Conservation (phyloP, 73 alveolate genomes). For the Paramecium biaurelia region DNA sequence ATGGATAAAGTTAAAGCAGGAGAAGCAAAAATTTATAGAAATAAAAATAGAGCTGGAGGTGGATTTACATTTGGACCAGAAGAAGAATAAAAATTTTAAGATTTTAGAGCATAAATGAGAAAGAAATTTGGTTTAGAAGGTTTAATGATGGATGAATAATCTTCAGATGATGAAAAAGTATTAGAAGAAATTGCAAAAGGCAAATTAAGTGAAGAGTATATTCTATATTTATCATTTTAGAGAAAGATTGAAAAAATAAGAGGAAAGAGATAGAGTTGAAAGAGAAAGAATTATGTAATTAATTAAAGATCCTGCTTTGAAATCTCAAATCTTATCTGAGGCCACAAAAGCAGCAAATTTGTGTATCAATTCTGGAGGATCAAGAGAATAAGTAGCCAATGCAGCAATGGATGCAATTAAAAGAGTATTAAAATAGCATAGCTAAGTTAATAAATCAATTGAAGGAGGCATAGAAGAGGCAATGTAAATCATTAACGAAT, state of each 20-base stretch:
- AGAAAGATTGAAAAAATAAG: slow-evolving; percentile 69
- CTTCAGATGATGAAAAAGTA: slow-evolving; percentile 79
- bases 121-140: slow-evolving; percentile 81
- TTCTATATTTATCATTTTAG: slow-evolving; percentile 56
- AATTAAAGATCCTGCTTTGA: slow-evolving; percentile 49
- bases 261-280: slow-evolving; percentile 77
- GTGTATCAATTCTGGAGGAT: slow-evolving; percentile 80
- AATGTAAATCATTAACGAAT: slow-evolving; percentile 84
- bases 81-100: slow-evolving; percentile 87
- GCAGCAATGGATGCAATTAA: slow-evolving; percentile 90
- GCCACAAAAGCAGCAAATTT: slow-evolving; percentile 91
- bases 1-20: slow-evolving; percentile 89
- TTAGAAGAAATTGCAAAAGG: slow-evolving; percentile 75
- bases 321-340: slow-evolving; percentile 68
- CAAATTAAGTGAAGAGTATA: slow-evolving; percentile 75
- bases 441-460: slow-evolving; percentile 77
- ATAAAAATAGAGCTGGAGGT: slow-evolving; percentile 90
- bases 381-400: slow-evolving; percentile 82
- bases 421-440: slow-evolving; percentile 81
- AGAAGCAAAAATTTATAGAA: slow-evolving; percentile 91
- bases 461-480: slow-evolving; percentile 92
- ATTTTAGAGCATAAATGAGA: slow-evolving; percentile 80
- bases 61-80: slow-evolving; percentile 93
- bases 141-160: slow-evolving; percentile 61
- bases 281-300: slow-evolving; percentile 71